Conservation (phyloP, 2,329 filamentous ascomycete species). For the Coniochaeta hoffmannii region DNA sequence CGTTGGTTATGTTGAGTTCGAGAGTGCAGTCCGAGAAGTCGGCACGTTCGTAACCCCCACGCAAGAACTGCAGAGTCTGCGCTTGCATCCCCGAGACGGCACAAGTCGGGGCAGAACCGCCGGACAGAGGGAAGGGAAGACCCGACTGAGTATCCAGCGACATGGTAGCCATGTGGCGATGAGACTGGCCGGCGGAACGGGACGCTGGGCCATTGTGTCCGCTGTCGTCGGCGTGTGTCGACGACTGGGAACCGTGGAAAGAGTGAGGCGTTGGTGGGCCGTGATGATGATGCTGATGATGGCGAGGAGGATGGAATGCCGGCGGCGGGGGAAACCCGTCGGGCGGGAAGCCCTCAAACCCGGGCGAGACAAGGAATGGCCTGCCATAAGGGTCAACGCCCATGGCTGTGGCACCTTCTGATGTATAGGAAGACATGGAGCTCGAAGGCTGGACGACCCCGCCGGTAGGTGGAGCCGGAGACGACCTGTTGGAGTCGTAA, state of each 20-base stretch:
- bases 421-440: conserved; percentile 18
- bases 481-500: conserved; percentile 48
- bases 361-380: conserved; percentile 14
- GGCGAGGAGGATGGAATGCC: conserved; percentile 22
- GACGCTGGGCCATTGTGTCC: conserved; percentile 8
- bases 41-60: conserved; percentile 7
- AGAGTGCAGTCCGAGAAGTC: conserved; percentile 36
- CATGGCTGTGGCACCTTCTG: not conserved
- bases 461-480: conserved; percentile 43
- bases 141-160: not conserved
- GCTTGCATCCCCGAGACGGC: conserved; percentile 8
- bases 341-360: conserved; percentile 28
- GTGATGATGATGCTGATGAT: conserved; percentile 30
- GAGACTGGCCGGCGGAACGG: conserved; percentile 5
- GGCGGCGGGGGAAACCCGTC: conserved; percentile 23
- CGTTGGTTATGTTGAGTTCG: conserved; percentile 32
- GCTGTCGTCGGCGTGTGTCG: conserved; percentile 32
- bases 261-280: conserved; percentile 52
- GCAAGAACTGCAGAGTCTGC: conserved; percentile 11
- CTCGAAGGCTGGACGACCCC: conserved; percentile 41
- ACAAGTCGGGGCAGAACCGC: not conserved
- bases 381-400: conserved; percentile 15
- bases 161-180: conserved; percentile 1
- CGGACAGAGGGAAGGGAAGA: not conserved
- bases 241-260: conserved; percentile 55